These are phyloP conservation scores for Aspergillus biplanus DNA, from an alignment of 495 filamentous ascomycete genomes.

Conservation along the genomic window DNA sequence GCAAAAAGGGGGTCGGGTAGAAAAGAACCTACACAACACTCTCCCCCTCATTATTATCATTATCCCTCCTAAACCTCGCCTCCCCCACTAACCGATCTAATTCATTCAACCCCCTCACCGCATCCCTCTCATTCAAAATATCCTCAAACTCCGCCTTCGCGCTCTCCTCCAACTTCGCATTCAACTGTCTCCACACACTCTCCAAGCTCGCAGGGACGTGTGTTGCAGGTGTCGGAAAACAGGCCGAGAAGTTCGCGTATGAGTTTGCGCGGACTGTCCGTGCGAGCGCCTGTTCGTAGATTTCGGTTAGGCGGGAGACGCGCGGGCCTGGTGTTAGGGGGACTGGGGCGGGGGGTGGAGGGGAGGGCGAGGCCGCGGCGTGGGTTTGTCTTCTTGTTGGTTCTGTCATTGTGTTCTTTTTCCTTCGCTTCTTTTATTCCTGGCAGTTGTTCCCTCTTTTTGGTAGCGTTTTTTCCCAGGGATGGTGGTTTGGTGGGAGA, in stretches of 20 bases:
- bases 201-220: conserved; percentile 68
- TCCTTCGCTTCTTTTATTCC: conserved; percentile 13
- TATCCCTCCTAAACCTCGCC: conserved; percentile 62
- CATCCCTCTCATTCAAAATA: conserved; percentile 70
- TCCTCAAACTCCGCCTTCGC: conserved; percentile 73
- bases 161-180: conserved; percentile 64
- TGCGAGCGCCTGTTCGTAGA: conserved; percentile 70
- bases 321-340: conserved; percentile 72
- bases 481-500: not conserved
- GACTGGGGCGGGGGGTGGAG: conserved; percentile 59
- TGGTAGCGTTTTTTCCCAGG: not conserved
- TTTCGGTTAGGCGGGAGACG: conserved; percentile 68
- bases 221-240: conserved; percentile 82
- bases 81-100: conserved; percentile 76
- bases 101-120: conserved; percentile 77
- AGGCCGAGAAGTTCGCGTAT: conserved; percentile 78
- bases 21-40: conserved; percentile 40
- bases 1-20: conserved; percentile 4
- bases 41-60: conserved; percentile 28
- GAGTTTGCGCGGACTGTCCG: conserved; percentile 74
- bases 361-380: conserved; percentile 47
- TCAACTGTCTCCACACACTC: conserved; percentile 71
- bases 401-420: conserved; percentile 15
- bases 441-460: not conserved
- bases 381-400: conserved; percentile 18